These are phyloP conservation scores for Boletus rubescentipes DNA, from an alignment of 768 basidiomycete species.

Conservation along the genomic window DNA sequence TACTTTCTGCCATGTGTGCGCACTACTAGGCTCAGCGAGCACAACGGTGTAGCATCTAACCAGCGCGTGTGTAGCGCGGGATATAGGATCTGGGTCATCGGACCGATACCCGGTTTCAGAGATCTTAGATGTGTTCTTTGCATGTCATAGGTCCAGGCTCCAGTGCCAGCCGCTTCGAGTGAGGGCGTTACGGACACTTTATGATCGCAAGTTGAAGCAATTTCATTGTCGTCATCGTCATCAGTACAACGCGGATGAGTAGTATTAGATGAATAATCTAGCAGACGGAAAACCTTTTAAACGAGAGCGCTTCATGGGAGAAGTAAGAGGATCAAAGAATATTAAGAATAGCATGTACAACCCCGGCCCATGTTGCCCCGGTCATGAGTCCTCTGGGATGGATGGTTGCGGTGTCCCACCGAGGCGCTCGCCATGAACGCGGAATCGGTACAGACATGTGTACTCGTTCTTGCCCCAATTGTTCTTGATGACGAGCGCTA, in stretches of 20 bases:
- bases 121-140: too few relatives aligned
- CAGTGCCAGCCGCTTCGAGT: too few relatives aligned
- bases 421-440: slow-evolving; percentile 68
- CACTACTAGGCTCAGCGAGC: too few relatives aligned
- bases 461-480: slow-evolving; percentile 87
- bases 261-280: slow-evolving; percentile 28
- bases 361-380: not conserved
- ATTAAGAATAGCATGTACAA: slow-evolving; percentile 14
- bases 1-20: slow-evolving; percentile 11
- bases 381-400: slow-evolving; percentile 24
- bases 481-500: slow-evolving; percentile 73
- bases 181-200: too few relatives aligned
- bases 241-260: slow-evolving; percentile 21
- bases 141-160: too few relatives aligned
- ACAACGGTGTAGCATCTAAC: too few relatives aligned
- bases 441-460: slow-evolving; percentile 87
- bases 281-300: slow-evolving; percentile 3
- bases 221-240: slow-evolving; percentile 24
- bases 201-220: not conserved
- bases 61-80: too few relatives aligned
- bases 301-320: slow-evolving; percentile 7
- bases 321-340: not conserved
- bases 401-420: slow-evolving; percentile 41
- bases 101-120: too few relatives aligned
- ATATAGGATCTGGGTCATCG: too few relatives aligned